phyloP scores from a whole-genome alignment of 345 rosid genomes.

The Ceriops zippeliana region DNA sequence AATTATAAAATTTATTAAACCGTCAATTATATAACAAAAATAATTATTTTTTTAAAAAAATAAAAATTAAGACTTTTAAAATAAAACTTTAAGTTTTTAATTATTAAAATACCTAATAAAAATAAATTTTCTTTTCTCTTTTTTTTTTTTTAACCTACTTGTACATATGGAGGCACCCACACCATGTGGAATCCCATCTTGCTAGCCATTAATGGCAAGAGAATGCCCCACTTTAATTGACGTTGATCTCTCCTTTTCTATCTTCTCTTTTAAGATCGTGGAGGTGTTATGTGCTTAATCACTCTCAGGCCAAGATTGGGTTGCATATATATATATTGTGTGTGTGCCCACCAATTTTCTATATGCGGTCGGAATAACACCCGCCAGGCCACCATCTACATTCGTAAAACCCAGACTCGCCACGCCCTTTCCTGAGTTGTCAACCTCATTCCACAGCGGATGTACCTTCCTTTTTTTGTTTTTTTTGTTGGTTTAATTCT shows the following conservation, averaged over 20 bases:
- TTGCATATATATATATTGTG: background rate
- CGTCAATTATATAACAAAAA: too few species aligned
- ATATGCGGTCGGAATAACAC: constrained; percentile 13
- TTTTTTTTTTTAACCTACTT: too few species aligned
- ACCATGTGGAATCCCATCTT: background rate
- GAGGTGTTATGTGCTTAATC: background rate
- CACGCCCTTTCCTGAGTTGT: background rate
- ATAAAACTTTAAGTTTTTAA: too few species aligned
- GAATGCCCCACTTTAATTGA: background rate
- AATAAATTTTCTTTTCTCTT: too few species aligned
- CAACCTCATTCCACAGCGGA: background rate
- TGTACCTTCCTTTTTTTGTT: too few species aligned
- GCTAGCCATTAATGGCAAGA: constrained; percentile 8
- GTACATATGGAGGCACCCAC: too few species aligned
- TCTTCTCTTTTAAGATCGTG: background rate
- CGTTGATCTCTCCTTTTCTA: background rate
- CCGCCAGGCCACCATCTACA: constrained; percentile 7
- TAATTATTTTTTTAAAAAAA: too few species aligned
- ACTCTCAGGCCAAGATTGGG: background rate
- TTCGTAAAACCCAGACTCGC: constrained; percentile 4
- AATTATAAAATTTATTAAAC: too few species aligned
- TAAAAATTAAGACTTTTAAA: too few species aligned
- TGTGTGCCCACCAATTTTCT: background rate
- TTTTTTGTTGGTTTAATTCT: too few species aligned
- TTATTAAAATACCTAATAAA: too few species aligned